phyloP scores from a whole-genome alignment of 768 basidiomycete species.

The Suillus clintonianus region DNA sequence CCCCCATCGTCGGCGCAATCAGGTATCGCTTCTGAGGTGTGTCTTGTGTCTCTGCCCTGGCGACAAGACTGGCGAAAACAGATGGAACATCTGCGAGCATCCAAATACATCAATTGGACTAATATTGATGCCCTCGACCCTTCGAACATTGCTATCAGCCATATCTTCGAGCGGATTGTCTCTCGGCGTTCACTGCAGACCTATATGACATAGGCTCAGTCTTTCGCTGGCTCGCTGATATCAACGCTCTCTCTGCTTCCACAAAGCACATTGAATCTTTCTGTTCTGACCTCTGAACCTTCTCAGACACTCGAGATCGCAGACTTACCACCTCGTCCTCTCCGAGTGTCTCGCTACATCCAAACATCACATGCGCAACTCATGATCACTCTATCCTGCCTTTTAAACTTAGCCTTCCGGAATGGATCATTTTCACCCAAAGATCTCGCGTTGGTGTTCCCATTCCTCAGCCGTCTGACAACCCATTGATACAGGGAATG shows the following conservation, averaged over 20 bases:
- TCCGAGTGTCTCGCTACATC: slow-evolving; percentile 15
- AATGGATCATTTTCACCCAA: slow-evolving; percentile 58
- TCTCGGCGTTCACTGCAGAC: slow-evolving; percentile 25
- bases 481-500: slow-evolving; percentile 36
- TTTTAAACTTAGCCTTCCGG: slow-evolving; percentile 39
- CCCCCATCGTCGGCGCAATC: slow-evolving; percentile 18
- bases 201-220: slow-evolving; percentile 3
- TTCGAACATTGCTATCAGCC: slow-evolving; percentile 37
- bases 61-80: slow-evolving; percentile 55
- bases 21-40: slow-evolving; percentile 45
- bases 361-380: slow-evolving; percentile 44
- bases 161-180: slow-evolving; percentile 47
- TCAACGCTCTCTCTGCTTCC: slow-evolving; percentile 27
- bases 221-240: slow-evolving; percentile 43
- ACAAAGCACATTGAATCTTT: slow-evolving; percentile 7
- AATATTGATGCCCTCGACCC: slow-evolving; percentile 52
- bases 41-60: slow-evolving; percentile 60
- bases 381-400: slow-evolving; percentile 39
- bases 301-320: not conserved
- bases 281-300: slow-evolving; percentile 25
- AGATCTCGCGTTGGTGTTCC: slow-evolving; percentile 74
- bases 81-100: slow-evolving; percentile 56
- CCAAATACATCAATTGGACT: slow-evolving; percentile 53
- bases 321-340: slow-evolving; percentile 1
- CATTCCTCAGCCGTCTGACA: slow-evolving; percentile 55